These are phyloP conservation scores for Penicillium sp. DNA, from an alignment of 2,329 filamentous ascomycete species.

Conservation along the genomic window DNA sequence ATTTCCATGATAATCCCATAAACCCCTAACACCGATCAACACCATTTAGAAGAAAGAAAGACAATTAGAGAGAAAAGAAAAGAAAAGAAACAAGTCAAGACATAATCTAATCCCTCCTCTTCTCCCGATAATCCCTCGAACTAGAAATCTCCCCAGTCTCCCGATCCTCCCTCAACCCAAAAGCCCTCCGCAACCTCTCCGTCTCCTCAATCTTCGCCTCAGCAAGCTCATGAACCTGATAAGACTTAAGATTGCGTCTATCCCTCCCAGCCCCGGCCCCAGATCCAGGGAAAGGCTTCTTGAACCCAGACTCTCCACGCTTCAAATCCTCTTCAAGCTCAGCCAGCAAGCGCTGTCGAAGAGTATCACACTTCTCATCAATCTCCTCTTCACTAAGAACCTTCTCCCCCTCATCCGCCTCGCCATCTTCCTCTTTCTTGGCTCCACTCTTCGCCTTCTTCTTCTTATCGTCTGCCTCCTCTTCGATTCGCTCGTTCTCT, in stretches of 20 bases:
- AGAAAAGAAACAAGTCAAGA: not conserved
- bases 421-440: conserved; percentile 8
- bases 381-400: conserved; percentile 61
- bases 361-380: conserved; percentile 67
- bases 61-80: no score
- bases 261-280: conserved; percentile 20
- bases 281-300: conserved; percentile 27
- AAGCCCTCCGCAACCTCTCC: conserved; percentile 77
- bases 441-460: conserved; percentile 72
- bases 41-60: not conserved
- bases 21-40: not conserved
- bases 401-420: conserved; percentile 21
- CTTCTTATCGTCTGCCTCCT: conserved; percentile 63
- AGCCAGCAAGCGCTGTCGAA: conserved; percentile 63
- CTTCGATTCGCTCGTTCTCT: conserved; percentile 61
- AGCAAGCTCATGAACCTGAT: conserved; percentile 94
- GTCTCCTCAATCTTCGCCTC: conserved; percentile 96
- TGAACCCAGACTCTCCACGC: conserved; percentile 14
- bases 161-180: conserved; percentile 89
- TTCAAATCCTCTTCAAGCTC: conserved; percentile 52
- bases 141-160: conserved; percentile 65
- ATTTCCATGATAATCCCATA: not conserved
- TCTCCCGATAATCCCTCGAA: conserved; percentile 21
- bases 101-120: conserved; percentile 11
- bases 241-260: conserved; percentile 68